Evolutionary conservation across 371 early-diverging fungal genomes (phyloP).

Genomic region (Syncephalastrum monosporum): DNA sequence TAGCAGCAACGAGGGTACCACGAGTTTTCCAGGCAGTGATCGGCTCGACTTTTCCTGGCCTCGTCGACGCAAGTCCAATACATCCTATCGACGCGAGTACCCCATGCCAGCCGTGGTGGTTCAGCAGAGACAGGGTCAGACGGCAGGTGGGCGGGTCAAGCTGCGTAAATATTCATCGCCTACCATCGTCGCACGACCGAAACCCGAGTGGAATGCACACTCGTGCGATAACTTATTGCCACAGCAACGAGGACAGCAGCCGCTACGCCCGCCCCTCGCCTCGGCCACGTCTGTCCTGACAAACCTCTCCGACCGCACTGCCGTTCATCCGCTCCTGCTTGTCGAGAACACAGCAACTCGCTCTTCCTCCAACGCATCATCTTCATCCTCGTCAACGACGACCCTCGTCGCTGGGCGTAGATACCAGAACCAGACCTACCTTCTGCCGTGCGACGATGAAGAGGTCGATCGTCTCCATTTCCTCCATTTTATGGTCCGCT

Average conservation of each 20-base stretch:
- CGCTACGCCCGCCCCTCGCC: constrained; percentile 7
- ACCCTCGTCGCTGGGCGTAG: not conserved
- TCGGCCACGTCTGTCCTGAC: constrained; percentile 7
- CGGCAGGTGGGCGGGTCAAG: constrained; percentile 29
- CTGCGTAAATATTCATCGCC: constrained; percentile 43
- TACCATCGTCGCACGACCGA: constrained; percentile 11
- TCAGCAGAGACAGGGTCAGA: constrained; percentile 2
- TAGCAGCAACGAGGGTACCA: constrained; percentile 21
- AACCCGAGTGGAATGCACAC: constrained; percentile 6
- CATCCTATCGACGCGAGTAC: constrained; percentile 30
- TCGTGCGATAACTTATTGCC: constrained; percentile 3
- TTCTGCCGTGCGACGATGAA: constrained; percentile 50
- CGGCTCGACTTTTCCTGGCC: constrained; percentile 9
- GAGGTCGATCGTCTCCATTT: constrained; percentile 43
- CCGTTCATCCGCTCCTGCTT: constrained; percentile 8
- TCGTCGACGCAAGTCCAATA: not conserved
- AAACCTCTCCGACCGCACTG: not conserved
- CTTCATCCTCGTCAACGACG: no score
- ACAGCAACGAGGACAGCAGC: not conserved
- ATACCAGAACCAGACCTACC: constrained; percentile 23
- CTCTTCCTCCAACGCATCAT: not conserved
- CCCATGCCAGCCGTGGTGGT: constrained; percentile 29
- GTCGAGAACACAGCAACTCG: constrained; percentile 27
- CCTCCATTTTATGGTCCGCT: constrained; percentile 48
- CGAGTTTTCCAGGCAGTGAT: constrained; percentile 21